A percentile compares a stretch with the other conserved stretches of the same genome.
These are phyloP conservation scores for Plasmodium malariae DNA, from an alignment of 169 alveolate species.

Conservation along the genomic window DNA sequence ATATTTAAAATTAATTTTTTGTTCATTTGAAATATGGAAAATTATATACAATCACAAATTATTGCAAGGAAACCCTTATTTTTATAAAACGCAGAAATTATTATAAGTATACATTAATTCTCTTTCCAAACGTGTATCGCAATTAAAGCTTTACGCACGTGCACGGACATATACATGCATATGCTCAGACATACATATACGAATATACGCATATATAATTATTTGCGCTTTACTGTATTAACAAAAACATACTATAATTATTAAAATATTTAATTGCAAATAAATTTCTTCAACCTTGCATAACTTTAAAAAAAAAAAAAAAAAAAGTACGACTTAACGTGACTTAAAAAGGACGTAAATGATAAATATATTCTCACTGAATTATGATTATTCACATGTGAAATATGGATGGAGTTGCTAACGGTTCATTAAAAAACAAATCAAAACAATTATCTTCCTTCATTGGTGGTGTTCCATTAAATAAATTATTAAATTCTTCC, in stretches of 20 bases:
- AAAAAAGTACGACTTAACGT: neutral
- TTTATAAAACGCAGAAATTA: neutral
- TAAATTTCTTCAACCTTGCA: neutral
- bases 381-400: conserved; percentile 9
- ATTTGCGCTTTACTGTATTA: neutral
- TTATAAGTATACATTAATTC: neutral
- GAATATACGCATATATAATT: no score
- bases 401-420: conserved; percentile 73
- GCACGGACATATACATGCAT: conserved; percentile 5
- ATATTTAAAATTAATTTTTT: no score
- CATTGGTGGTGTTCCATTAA: conserved; percentile 16
- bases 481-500: conserved; percentile 10
- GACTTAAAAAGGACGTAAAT: neutral
- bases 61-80: neutral
- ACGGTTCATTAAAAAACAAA: conserved; percentile 53
- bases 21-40: no score
- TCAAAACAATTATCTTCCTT: conserved; percentile 68
- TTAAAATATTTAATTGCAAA: neutral
- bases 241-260: no score
- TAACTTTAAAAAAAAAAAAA: neutral
- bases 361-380: neutral
- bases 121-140: neutral
- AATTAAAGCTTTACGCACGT: neutral
- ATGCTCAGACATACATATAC: no score
- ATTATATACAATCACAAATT: neutral